phyloP scores from a whole-genome alignment of 305 asterid genomes.

The Petunia hybrid region DNA sequence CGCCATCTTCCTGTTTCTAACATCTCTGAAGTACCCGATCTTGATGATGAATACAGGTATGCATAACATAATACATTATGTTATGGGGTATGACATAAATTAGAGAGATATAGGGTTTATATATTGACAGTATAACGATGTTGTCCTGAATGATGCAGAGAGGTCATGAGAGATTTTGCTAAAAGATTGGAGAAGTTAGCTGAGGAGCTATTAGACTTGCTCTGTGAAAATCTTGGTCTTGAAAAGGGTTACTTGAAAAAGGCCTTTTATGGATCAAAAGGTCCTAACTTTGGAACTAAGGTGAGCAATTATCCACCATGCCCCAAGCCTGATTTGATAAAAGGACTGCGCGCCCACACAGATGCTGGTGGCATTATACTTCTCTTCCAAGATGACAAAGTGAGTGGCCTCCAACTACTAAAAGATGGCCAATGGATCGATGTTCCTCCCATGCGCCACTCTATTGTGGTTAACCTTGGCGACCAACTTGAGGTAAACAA shows the following conservation, averaged over 20 bases:
- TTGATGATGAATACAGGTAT: slow-evolving; percentile 72
- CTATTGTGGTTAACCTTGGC: slow-evolving; percentile 86
- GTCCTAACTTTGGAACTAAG: slow-evolving; percentile 88
- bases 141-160: background rate
- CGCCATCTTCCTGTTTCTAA: slow-evolving; percentile 84
- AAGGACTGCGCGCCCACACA: slow-evolving; percentile 94
- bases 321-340: slow-evolving; percentile 84
- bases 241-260: slow-evolving; percentile 80
- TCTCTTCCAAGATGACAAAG: slow-evolving; percentile 91
- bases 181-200: slow-evolving; percentile 69
- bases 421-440: slow-evolving; percentile 87
- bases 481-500: slow-evolving; percentile 81
- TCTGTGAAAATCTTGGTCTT: slow-evolving; percentile 88
- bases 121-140: background rate
- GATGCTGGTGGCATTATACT: slow-evolving; percentile 97
- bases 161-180: slow-evolving; percentile 76
- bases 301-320: slow-evolving; percentile 94
- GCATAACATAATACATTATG: background rate
- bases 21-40: slow-evolving; percentile 78
- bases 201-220: slow-evolving; percentile 70
- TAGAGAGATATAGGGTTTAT: background rate
- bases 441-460: slow-evolving; percentile 93
- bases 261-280: slow-evolving; percentile 72
- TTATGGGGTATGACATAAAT: background rate
- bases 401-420: slow-evolving; percentile 95